phyloP scores from a whole-genome alignment of 1,284 basidiomycete genomes.

The Ganoderma multipileum region DNA sequence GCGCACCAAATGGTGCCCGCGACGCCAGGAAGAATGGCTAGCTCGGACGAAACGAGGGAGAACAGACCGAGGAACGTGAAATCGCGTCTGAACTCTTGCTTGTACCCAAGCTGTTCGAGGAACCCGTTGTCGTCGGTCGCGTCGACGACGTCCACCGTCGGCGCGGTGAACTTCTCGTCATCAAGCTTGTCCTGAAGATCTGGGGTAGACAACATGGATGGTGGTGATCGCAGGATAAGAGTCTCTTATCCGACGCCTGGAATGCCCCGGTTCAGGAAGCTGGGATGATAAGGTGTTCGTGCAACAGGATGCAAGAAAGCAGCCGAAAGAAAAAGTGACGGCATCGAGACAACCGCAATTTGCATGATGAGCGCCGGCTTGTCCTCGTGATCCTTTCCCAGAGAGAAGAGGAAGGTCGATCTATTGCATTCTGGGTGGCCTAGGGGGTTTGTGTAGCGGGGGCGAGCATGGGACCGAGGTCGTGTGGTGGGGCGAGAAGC shows the following conservation, averaged over 20 bases:
- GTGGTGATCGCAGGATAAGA: not conserved
- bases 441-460: not conserved
- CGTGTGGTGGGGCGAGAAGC: not conserved
- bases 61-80: slow-evolving; percentile 53
- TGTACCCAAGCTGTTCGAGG: slow-evolving; percentile 47
- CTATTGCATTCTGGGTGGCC: not conserved
- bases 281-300: not conserved
- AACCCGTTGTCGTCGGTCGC: slow-evolving; percentile 35
- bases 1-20: slow-evolving; percentile 27
- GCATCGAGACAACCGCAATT: not conserved
- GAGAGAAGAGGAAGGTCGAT: not conserved
- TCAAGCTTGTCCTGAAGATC: slow-evolving; percentile 2
- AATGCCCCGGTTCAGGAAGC: not conserved
- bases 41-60: slow-evolving; percentile 67
- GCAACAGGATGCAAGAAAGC: not conserved
- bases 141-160: not conserved
- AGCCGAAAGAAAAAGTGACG: not conserved
- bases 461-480: not conserved
- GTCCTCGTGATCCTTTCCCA: not conserved
- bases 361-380: not conserved
- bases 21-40: slow-evolving; percentile 55
- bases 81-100: slow-evolving; percentile 53
- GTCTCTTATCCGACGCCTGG: not conserved
- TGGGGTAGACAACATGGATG: slow-evolving; percentile 3
- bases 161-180: not conserved